phyloP scores from a whole-genome alignment of 306 rosid species.

The Hippophae gyantsensis region DNA sequence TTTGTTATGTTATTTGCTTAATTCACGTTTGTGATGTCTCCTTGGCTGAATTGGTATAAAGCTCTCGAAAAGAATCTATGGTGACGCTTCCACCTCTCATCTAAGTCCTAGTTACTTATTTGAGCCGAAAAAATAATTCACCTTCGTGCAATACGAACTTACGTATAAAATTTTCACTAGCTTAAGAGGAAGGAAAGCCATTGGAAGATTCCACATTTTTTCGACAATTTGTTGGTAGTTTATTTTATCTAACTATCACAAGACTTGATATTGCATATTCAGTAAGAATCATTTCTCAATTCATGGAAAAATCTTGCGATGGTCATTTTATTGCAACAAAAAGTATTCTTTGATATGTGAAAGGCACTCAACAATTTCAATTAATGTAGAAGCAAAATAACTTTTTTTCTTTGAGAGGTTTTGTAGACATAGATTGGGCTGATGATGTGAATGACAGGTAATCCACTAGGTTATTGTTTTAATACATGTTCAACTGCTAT shows the following conservation, averaged over 20 bases:
- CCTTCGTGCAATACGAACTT: too few relatives aligned
- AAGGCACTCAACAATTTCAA: not conserved
- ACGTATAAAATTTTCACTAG: too few relatives aligned
- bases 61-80: too few relatives aligned
- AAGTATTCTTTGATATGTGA: not conserved
- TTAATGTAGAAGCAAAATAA: not conserved
- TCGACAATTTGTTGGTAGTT: not conserved
- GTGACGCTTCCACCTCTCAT: too few relatives aligned
- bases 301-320: not conserved
- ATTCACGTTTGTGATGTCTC: too few relatives aligned
- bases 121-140: too few relatives aligned
- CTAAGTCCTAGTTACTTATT: too few relatives aligned
- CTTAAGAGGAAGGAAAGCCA: not conserved
- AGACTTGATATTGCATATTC: not conserved
- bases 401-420: not conserved
- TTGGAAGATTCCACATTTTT: not conserved
- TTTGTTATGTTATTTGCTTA: too few relatives aligned
- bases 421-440: not conserved
- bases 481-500: not conserved
- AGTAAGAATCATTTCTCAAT: not conserved
- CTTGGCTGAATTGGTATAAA: too few relatives aligned
- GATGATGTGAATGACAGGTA: not conserved
- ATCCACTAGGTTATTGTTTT: constrained; percentile 2
- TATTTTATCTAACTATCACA: not conserved
- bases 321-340: not conserved